Base-by-base conservation (phyloP, 1,139 yeast genomes). In the Scheffersomyces cryptocercus region DNA sequence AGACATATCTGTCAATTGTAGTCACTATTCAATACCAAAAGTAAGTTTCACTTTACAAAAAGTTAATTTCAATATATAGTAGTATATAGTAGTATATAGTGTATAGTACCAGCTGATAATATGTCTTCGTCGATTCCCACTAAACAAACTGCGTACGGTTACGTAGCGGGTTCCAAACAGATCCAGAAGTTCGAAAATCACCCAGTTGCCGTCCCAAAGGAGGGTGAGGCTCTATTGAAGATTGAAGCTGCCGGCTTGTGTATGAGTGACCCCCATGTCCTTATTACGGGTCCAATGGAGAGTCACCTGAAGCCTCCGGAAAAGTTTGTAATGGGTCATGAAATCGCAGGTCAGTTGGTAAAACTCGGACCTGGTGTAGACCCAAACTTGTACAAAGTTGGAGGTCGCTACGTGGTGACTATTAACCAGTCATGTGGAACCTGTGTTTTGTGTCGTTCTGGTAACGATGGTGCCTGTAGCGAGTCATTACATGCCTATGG, bases 231-330 rank as follows among this genome's bases (percentile, higher is more conserved):
- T 1, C 61, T 79, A 14, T 57, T 79, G 38, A 74, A 77, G 53
- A 61, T 79, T 29, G 76, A 75, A 46, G 82, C 79, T 0, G 79
- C 79, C 1, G 83, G 84, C 2, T 63, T 79, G 46, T 79, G 83
- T 56, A 70, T 68, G 51, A 73, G 80, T 44, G 84, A 79, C 53
- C 64, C 76, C 15, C 81, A 77, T 51, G 62, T 76, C 16, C 56
- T 77, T 26, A 53, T 60, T 28, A 72, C 69, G 10, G 55, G 55
- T 1, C 52, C 56, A 5, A 39, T 50, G 38, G 8, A 20, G 8
- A 3, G 7, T 20, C 26, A 8, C 26, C 26, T 5, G 26, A 42
- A 37, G 34, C 36, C 39, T 14, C 41, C 42, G 10, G 41, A 39
- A 5, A 61, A 62, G 37, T 76, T 73, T 51, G 68, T 77, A 16